Evolutionary conservation across 2,329 filamentous ascomycete genomes (phyloP).

Genomic region (Apiospora saccharicola): DNA sequence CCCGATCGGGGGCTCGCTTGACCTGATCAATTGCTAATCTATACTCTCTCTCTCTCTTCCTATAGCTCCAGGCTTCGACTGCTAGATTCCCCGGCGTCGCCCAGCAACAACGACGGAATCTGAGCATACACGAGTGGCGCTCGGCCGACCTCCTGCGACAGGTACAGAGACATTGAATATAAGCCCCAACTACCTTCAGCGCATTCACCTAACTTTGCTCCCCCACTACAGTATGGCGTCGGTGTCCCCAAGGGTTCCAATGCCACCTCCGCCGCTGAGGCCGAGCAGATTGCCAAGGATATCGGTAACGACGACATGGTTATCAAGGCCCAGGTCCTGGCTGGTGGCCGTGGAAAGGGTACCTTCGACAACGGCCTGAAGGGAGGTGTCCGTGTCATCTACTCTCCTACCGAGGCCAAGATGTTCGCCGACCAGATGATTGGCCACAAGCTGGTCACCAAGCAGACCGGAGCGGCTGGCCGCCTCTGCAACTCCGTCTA

Average conservation of each 20-base stretch:
- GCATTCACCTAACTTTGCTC: slow-evolving; percentile 35
- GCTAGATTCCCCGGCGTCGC: slow-evolving; percentile 68
- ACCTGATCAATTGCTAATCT: slow-evolving; percentile 34
- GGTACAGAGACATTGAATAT: slow-evolving; percentile 52
- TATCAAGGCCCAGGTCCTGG: slow-evolving; percentile 99
- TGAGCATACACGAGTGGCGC: slow-evolving; percentile 98
- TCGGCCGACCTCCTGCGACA: slow-evolving; percentile 88
- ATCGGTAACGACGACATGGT: slow-evolving; percentile 97
- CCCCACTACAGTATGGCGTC: slow-evolving; percentile 78
- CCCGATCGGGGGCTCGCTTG: background rate
- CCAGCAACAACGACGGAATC: slow-evolving; percentile 82
- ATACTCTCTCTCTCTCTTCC: slow-evolving; percentile 34
- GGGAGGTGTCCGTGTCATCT: slow-evolving; percentile 97
- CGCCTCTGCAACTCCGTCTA: slow-evolving; percentile 97
- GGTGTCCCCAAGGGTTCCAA: slow-evolving; percentile 90
- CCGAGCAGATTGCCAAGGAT: slow-evolving; percentile 87
- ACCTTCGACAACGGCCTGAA: slow-evolving; percentile 98
- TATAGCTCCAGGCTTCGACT: slow-evolving; percentile 52
- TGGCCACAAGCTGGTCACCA: slow-evolving; percentile 98
- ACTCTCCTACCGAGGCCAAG: slow-evolving; percentile 94
- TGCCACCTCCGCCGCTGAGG: slow-evolving; percentile 83
- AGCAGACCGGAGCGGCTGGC: slow-evolving; percentile 94
- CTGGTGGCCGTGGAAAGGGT: slow-evolving; percentile 97
- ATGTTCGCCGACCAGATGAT: slow-evolving; percentile 99
- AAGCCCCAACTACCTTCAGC: slow-evolving; percentile 20